Evolutionary conservation across 1,139 yeast genomes (phyloP).

Genomic region (Geotrichum histeridarum): DNA sequence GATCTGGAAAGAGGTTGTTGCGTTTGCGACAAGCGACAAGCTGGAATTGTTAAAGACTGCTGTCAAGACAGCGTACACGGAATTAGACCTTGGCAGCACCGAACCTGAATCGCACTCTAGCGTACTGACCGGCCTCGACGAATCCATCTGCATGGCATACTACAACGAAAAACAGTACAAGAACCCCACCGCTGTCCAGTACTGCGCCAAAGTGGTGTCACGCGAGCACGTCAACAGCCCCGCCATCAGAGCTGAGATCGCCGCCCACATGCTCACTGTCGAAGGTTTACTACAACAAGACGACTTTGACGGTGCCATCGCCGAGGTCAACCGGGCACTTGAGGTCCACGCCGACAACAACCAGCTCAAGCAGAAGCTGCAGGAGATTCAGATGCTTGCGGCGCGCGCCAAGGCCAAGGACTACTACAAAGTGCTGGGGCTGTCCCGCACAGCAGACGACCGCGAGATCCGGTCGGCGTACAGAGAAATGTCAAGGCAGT

Average conservation of each 20-base stretch:
- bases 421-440: slow-evolving; percentile 74
- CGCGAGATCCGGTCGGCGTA: slow-evolving; percentile 77
- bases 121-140: slow-evolving; percentile 38
- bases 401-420: slow-evolving; percentile 58
- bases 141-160: slow-evolving; percentile 47
- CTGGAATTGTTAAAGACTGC: not conserved
- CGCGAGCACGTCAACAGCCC: slow-evolving; percentile 20
- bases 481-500: slow-evolving; percentile 68
- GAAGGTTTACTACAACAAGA: slow-evolving; percentile 42
- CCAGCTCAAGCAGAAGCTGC: slow-evolving; percentile 47
- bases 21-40: slow-evolving; percentile 11
- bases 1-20: slow-evolving; percentile 12
- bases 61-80: slow-evolving; percentile 7
- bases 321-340: slow-evolving; percentile 41
- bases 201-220: slow-evolving; percentile 39
- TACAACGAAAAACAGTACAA: slow-evolving; percentile 38
- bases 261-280: slow-evolving; percentile 40
- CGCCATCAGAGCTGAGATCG: not conserved
- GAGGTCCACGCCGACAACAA: slow-evolving; percentile 43
- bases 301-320: slow-evolving; percentile 44
- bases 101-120: slow-evolving; percentile 16
- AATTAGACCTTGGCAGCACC: slow-evolving; percentile 1
- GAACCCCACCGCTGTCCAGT: slow-evolving; percentile 29
- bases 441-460: slow-evolving; percentile 62
- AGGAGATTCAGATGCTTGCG: slow-evolving; percentile 49